Conservation (phyloP, 208 protist species). For the Leishmania braziliensis region DNA sequence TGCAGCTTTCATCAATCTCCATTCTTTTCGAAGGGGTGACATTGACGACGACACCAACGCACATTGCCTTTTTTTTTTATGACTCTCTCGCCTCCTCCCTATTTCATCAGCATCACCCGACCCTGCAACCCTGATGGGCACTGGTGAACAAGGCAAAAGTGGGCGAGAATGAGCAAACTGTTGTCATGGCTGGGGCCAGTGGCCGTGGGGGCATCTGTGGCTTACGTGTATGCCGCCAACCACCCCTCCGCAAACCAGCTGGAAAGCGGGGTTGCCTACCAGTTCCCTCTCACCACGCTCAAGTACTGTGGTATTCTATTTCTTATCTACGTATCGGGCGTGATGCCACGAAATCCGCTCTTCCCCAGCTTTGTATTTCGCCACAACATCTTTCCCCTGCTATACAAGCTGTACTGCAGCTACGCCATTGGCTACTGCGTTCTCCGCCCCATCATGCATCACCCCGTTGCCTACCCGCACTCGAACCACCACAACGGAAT, state of each 20-base stretch:
- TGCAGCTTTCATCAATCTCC: not conserved
- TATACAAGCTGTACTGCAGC: constrained; percentile 80
- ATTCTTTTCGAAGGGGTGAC: not conserved
- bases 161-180: not conserved
- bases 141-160: not conserved
- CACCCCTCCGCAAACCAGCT: constrained; percentile 17
- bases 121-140: not conserved
- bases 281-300: constrained; percentile 28
- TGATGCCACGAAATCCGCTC: constrained; percentile 54
- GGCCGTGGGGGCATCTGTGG: constrained; percentile 30
- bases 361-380: constrained; percentile 58
- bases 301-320: constrained; percentile 34
- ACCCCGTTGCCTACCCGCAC: constrained; percentile 56
- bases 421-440: constrained; percentile 62
- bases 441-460: constrained; percentile 60
- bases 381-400: constrained; percentile 60
- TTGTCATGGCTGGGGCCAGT: constrained; percentile 24
- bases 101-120: not conserved
- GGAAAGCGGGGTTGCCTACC: constrained; percentile 11
- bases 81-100: not conserved
- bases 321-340: constrained; percentile 42
- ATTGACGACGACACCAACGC: not conserved
- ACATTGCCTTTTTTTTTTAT: not conserved
- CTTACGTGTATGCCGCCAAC: constrained; percentile 36
- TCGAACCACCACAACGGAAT: constrained; percentile 82